Evolutionary conservation across 2,329 filamentous ascomycete genomes (phyloP).

Genomic region (Mycosphaerella arachidis): DNA sequence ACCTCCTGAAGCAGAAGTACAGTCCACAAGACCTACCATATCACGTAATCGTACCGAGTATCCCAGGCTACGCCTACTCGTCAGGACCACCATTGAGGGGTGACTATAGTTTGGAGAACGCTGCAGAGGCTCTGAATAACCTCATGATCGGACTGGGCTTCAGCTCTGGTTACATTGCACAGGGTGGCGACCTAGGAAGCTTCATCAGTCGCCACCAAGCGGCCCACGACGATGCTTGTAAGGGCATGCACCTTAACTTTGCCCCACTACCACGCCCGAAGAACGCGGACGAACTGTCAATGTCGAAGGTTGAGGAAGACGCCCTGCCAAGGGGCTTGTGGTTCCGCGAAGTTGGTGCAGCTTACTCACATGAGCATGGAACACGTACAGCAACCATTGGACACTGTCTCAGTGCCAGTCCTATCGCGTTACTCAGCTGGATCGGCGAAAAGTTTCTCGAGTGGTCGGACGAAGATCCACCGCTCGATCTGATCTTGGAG

Average conservation of each 20-base stretch:
- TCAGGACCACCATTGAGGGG: constrained; percentile 39
- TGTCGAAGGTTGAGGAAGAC: constrained; percentile 35
- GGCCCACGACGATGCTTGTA: constrained; percentile 13
- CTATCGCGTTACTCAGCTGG: constrained; percentile 56
- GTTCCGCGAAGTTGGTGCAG: constrained; percentile 42
- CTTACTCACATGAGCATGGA: constrained; percentile 51
- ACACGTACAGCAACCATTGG: constrained; percentile 55
- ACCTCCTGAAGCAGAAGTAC: constrained; percentile 40
- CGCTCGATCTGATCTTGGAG: constrained; percentile 42
- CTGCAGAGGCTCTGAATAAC: constrained; percentile 44
- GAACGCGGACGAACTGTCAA: constrained; percentile 20
- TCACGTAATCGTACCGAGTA: constrained; percentile 51
- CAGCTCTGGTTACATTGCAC: constrained; percentile 44
- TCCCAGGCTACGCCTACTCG: constrained; percentile 51
- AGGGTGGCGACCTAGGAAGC: constrained; percentile 54
- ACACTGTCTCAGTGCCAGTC: constrained; percentile 49
- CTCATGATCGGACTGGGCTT: constrained; percentile 52
- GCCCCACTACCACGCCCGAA: constrained; percentile 21
- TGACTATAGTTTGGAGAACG: constrained; percentile 41
- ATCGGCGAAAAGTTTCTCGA: constrained; percentile 53
- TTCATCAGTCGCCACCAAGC: constrained; percentile 39
- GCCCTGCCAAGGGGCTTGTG: constrained; percentile 36
- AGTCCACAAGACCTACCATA: constrained; percentile 49
- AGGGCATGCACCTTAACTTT: constrained; percentile 28
- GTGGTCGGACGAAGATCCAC: constrained; percentile 46